Percentiles rank a stretch among this genome's conserved stretches.
Conservation (phyloP, 306 rosid species). For the Citrullus mucosospermus region DNA sequence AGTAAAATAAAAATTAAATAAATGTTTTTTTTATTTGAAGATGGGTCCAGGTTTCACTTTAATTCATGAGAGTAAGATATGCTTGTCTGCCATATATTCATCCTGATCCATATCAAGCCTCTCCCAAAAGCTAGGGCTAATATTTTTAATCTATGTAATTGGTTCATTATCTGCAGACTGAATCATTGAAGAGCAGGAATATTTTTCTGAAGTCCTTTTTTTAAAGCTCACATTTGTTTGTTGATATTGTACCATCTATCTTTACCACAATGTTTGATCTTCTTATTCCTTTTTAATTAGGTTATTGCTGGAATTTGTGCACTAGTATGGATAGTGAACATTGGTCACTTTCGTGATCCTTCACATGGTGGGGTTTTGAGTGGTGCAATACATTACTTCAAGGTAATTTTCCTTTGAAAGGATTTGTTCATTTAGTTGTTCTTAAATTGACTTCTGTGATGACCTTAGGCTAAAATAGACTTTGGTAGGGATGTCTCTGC, state of each 20-base stretch:
- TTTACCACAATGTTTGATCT: background rate
- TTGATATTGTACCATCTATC: background rate
- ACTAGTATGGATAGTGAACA: conserved; percentile 93
- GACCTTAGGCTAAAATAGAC: background rate
- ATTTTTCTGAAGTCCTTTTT: background rate
- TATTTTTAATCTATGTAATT: background rate
- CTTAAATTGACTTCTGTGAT: background rate
- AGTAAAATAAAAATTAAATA: background rate
- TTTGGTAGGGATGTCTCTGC: background rate
- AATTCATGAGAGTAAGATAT: background rate
- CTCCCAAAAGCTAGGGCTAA: background rate
- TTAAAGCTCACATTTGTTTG: background rate
- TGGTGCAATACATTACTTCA: conserved; percentile 97
- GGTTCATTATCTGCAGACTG: background rate
- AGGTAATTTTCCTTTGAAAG: conserved; percentile 38
- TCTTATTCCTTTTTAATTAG: conserved; percentile 17
- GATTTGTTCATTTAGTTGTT: background rate
- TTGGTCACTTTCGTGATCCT: conserved; percentile 98
- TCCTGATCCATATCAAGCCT: background rate
- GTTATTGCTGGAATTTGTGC: conserved; percentile 96
- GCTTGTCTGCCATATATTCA: background rate
- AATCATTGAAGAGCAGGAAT: conserved; percentile 1
- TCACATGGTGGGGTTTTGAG: conserved; percentile 90
- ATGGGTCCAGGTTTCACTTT: background rate
- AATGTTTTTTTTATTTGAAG: background rate